Base-by-base conservation (phyloP, 1,284 basidiomycete species). In the Leccinum subrobustum region DNA sequence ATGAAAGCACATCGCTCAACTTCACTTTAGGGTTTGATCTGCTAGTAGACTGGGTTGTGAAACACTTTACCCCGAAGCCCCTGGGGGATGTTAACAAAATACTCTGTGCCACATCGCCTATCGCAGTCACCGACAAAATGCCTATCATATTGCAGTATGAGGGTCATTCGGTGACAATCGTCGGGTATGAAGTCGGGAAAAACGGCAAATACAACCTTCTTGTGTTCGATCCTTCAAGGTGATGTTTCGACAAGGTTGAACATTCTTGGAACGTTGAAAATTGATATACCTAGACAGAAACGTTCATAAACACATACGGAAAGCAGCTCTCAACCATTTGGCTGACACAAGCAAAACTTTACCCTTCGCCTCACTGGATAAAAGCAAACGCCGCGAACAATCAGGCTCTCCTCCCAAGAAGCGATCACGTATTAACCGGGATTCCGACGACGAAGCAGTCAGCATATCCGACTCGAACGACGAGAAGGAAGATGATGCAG, bases 161-260 rank as follows among this genome's bases (percentile, higher is more conserved):
- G 4, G 92, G 93, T 0, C 93, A 96, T 75, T 95, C 93, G 14
- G 77, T 90, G n/a, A 89, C 88, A 1, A 85, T 96, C 14, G 81
- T 95, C 2, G 93, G 93, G 1, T 94, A 89, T 67, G 92, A 95
- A 70, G 74, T 86, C 42, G 79, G 76, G 31, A 81, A 80, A 63
- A 78, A 78, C 20, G 88, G 86, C 6, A 75, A 78, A 12, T 78
- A 83, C 44, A 87, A 85, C 65, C 78, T 96, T 2, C 77, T 95
- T 9, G 77, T 84, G 8, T 92, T 94, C 63, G 92, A 95, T 76
- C 91, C 93, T 11, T 84, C 85, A n/a, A 79, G 72, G 92, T 92
- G 64, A 66, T 2, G 29, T 53, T 51, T 52, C 7, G 9, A 20
- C 18, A 14, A 57, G 29, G 4, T 59, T 58, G 48, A 27, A 37